Base-by-base conservation (phyloP, 2,329 filamentous ascomycete genomes). In the Diplocarpon mali region DNA sequence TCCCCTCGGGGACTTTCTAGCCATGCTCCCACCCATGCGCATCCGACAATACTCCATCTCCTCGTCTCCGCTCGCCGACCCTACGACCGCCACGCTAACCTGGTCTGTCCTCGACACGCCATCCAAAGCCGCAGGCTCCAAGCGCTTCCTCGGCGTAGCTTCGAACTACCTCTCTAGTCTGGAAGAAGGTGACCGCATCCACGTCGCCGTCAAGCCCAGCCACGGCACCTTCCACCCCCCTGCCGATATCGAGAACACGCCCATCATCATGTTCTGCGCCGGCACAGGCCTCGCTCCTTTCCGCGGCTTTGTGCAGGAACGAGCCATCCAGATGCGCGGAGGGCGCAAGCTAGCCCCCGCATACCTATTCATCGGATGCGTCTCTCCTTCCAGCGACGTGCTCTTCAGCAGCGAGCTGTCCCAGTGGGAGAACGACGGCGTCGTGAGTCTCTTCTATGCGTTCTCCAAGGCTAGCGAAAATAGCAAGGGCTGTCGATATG, bases 21-120 rank as follows among this genome's bases (percentile, higher is more conserved):
- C 71, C 29, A 80, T 87, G 70, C 72, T 88, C 0, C 82, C 83
- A 1, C 80, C 84, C 0, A 85, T 92, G 78, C 78, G 83, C 24
- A 71, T 85, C 32, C 74, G 83, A n/a, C 80, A 85, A 61, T 88
- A 88, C 67, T 85, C 79, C 28, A 86, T 89, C 57, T 87, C 83
- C 0, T 87, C 83, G 0, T 85, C 83, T 0, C 81, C 83, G 0
- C 68, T 85, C 0, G 68, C 67, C 5, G 81, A 94, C 41, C 69
- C 94, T 2, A 68, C 92, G 3, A 57, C 61, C 5, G 75, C 73
- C 1, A 67, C 68, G 8, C 69, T 93, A 16, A 89, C 76, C 1
- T 79, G 76, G 59, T 67, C 67, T 9, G 71, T 81, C 2, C 65
- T 78, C 30, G 68, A 72, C 41, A 64, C 66, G 3, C 66, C 68